Evolutionary conservation across 2,329 filamentous ascomycete species (phyloP), one percentile per base, ranked within the genome.

Genomic region (Pseudogymnoascus sp.): DNA sequence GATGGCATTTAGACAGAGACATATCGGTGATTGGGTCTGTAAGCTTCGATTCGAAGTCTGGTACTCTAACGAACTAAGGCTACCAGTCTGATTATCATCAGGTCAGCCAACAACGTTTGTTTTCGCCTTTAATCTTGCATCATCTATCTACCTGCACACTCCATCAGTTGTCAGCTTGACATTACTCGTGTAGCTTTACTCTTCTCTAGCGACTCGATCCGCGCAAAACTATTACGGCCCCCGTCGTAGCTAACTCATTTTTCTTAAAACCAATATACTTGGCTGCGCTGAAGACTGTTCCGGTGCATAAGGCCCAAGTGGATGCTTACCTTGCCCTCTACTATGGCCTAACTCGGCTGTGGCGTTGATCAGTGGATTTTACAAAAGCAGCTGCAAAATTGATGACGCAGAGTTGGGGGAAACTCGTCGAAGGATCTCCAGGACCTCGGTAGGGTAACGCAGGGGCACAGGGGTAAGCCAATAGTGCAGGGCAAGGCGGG

Each of bases 391-490:
- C 8, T 56, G 50, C 50, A 34, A 46, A 56, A 34, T 34, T 34
- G 10, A 56, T 56, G 46, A 56, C 46, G 46, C 46, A 56, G 6
- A 25, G 46, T 12, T 34, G 25, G 25, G 25, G 1, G 6, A 34
- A 34, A 18, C 25, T 31, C 25, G 12, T 31, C 25, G 25, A 6
- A 12, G 46, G 46, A 34, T 18, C n/a, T 18, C n/a, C 46, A 56
- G n/a, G 8, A 18, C 46, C 46, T 31, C 25, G 46, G 46, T 34
- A 12, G 46, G n/a, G 23, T 12, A 56, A 11, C 25, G 46, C 46
- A 56, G 46, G 46, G 25, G 25, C 46, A 53, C 46, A 53, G n/a
- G 46, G 50, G n/a, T 56, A 56, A 18, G 50, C 50, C 28, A 56
- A 56, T 56, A 56, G 50, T 21, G 10, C 28, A 56, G 25, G n/a